Evolutionary conservation across 139 green algal genomes (phyloP), one percentile per base, ranked within the genome.

Genomic region (Chlorella sp.): DNA sequence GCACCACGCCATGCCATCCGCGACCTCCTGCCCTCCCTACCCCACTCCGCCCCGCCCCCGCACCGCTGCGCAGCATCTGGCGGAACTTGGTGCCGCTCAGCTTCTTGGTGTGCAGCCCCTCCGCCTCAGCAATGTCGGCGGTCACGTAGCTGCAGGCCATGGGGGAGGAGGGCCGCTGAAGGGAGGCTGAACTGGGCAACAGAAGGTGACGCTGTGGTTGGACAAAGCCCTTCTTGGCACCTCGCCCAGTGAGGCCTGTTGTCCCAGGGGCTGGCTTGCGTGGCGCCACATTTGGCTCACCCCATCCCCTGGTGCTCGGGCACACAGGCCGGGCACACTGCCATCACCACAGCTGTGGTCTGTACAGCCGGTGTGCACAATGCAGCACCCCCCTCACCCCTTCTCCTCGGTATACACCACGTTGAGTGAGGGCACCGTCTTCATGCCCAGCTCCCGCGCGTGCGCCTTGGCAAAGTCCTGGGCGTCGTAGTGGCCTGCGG

Each of bases 81-180:
- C 96, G 87, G 92, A 98, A 98, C 88, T 98, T 96, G 74, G 96
- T 98, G 80, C 96, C 96, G 20, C 89, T 95, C 57, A 98, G 92
- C 86, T 97, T 98, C 81, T 94, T 89, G 12, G 94, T 79, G 75
- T 94, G 87, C 74, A 98, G 88, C 32, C 85, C 86, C 87, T 96
- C 73, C n/a, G 88, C 79, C 78, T 95, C 91, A 4, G 95, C 95
- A 26, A 96, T 87, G 81, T 96, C 95, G 26, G 94, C 95, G 9
- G 95, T 98, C 36, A 86, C 47, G 56, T 81, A 86, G 67, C 81
- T 81, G 70, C 64, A n/a, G 32, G 23, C 1, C 6, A 15, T 30
- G 25, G 78, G 23, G 44, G 47, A 16, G 28, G 73, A 3, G 4
- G 3, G 44, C n/a, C n/a, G n/a, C n/a, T n/a, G n/a, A n/a, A n/a